phyloP scores from a whole-genome alignment of 768 basidiomycete species.

The Lactarius sanguifluus region DNA sequence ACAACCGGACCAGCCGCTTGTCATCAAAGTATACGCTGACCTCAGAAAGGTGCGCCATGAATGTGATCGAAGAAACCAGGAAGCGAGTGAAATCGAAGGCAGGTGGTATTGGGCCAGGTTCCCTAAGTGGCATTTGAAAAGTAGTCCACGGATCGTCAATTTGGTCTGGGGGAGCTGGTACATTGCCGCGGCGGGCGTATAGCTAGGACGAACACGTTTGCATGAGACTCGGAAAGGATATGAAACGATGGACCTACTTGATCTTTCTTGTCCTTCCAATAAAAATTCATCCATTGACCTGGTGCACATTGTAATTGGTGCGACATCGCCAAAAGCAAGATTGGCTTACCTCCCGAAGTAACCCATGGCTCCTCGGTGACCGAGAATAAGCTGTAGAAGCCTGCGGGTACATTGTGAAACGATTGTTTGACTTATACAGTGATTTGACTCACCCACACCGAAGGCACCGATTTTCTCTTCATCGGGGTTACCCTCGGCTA shows the following conservation, averaged over 20 bases:
- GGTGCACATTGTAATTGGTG: conserved; percentile 33
- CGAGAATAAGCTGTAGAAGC: conserved; percentile 80
- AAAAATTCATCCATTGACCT: conserved; percentile 93
- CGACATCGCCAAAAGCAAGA: conserved; percentile 33
- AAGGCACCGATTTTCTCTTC: conserved; percentile 96
- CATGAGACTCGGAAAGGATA: background rate
- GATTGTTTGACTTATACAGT: background rate
- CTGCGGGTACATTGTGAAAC: conserved; percentile 34
- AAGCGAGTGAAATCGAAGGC: conserved; percentile 89
- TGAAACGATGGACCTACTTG: conserved; percentile 49
- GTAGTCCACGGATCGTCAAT: conserved; percentile 66
- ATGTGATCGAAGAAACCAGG: conserved; percentile 87
- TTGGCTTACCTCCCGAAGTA: conserved; percentile 63
- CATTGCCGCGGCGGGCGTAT: conserved; percentile 74
- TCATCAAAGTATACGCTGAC: conserved; percentile 84
- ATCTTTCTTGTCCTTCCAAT: conserved; percentile 93
- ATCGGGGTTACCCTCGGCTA: conserved; percentile 91
- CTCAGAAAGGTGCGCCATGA: conserved; percentile 77
- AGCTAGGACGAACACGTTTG: conserved; percentile 46
- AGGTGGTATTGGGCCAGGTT: conserved; percentile 74
- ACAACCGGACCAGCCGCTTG: conserved; percentile 63
- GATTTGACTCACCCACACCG: conserved; percentile 60
- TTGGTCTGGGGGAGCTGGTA: conserved; percentile 44
- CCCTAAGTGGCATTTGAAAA: conserved; percentile 86
- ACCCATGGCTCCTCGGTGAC: conserved; percentile 84